A percentile compares a stretch with the other conserved stretches of the same genome.
phyloP scores from a whole-genome alignment of 371 early-diverging fungal genomes.

The Mortierella sp. region DNA sequence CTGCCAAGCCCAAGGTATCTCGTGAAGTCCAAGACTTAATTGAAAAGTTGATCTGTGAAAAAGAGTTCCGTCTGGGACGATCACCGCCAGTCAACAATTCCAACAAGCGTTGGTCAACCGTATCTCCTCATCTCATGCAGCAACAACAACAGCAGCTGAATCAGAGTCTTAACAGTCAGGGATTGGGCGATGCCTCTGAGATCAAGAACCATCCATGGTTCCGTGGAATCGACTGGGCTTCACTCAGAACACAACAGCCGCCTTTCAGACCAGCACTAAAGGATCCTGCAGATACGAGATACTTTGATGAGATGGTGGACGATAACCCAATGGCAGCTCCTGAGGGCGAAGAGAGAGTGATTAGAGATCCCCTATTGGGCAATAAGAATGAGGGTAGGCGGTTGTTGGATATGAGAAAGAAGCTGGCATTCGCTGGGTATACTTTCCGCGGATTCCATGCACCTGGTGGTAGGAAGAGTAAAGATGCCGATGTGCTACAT shows the following conservation, averaged over 20 bases:
- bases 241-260: constrained; percentile 71
- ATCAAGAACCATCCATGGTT: constrained; percentile 87
- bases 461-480: constrained; percentile 48
- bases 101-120: constrained; percentile 58
- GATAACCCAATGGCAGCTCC: constrained; percentile 61
- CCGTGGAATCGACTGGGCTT: constrained; percentile 78
- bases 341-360: constrained; percentile 57
- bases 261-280: constrained; percentile 73
- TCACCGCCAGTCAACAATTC: constrained; percentile 29
- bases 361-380: constrained; percentile 49
- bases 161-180: constrained; percentile 41
- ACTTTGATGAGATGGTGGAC: constrained; percentile 73
- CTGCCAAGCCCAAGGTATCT: constrained; percentile 61
- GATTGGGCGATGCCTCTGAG: constrained; percentile 58
- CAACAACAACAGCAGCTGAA: constrained; percentile 44
- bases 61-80: constrained; percentile 61
- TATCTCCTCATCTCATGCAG: constrained; percentile 54
- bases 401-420: constrained; percentile 68
- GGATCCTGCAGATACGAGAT: constrained; percentile 64
- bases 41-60: constrained; percentile 63
- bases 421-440: constrained; percentile 73
- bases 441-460: constrained; percentile 65
- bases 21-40: constrained; percentile 68
- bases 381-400: constrained; percentile 60
- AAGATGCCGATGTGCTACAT: constrained; percentile 31